Evolutionary conservation across 73 alveolate species (phyloP).

Genomic region (Paramecium pentaurelia): DNA sequence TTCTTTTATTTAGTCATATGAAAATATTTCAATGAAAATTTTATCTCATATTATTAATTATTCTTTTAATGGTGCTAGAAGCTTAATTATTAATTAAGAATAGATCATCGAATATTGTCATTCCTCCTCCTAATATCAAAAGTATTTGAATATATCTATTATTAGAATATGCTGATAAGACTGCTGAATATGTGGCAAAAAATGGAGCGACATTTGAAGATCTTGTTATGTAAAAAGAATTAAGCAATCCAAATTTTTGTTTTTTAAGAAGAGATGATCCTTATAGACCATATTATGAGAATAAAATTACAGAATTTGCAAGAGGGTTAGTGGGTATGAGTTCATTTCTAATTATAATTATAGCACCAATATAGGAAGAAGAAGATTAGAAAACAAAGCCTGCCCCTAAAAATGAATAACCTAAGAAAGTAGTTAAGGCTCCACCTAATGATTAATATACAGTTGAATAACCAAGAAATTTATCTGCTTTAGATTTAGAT

Average conservation of each 20-base stretch:
- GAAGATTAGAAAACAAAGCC: conserved; percentile 33
- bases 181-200: conserved; percentile 83
- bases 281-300: conserved; percentile 76
- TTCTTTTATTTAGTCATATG: not conserved
- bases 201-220: conserved; percentile 77
- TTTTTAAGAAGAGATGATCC: conserved; percentile 79
- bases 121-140: conserved; percentile 59
- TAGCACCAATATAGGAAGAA: conserved; percentile 54
- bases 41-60: not conserved
- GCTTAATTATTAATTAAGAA: conserved; percentile 35
- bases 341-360: not conserved
- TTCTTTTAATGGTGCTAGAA: conserved; percentile 14
- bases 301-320: conserved; percentile 72
- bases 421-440: conserved; percentile 42
- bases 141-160: conserved; percentile 53
- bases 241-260: conserved; percentile 71
- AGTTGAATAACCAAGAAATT: conserved; percentile 83
- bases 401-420: conserved; percentile 44
- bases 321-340: conserved; percentile 48
- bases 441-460: conserved; percentile 63
- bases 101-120: conserved; percentile 49
- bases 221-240: conserved; percentile 67
- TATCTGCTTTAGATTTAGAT: conserved; percentile 90
- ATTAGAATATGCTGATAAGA: conserved; percentile 71
- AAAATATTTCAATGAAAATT: not conserved